Percentiles rank a stretch among this genome's conserved stretches.
Conservation (phyloP, 371 early-diverging fungal genomes). For the Lichtheimia ornata region DNA sequence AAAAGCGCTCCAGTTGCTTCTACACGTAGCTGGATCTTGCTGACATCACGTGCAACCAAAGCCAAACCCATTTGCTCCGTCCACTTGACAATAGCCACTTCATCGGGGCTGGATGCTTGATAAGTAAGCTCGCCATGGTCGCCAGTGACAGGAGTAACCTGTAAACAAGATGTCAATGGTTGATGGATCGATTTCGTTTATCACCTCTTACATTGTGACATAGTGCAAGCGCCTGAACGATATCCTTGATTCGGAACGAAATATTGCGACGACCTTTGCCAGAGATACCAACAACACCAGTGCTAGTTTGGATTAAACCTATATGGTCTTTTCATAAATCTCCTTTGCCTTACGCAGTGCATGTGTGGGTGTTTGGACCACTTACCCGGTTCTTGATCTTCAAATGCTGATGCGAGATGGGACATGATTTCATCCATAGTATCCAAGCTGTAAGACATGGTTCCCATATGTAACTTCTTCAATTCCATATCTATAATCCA, state of each 20-base stretch:
- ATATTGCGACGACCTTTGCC: conserved; percentile 73
- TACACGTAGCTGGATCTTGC: conserved; percentile 72
- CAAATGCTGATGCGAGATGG: conserved; percentile 64
- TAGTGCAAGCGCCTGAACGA: conserved; percentile 85
- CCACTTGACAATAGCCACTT: conserved; percentile 99
- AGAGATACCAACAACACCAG: conserved; percentile 25
- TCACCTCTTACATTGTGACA: conserved; percentile 86
- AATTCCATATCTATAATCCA: conserved; percentile 89
- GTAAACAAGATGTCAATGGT: conserved; percentile 9
- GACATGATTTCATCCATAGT: conserved; percentile 85
- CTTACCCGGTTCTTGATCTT: conserved; percentile 24
- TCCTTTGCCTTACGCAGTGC: background rate
- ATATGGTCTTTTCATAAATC: background rate
- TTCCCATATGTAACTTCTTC: conserved; percentile 97
- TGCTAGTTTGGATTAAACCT: conserved; percentile 18
- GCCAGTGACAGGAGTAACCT: conserved; percentile 59
- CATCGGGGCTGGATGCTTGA: conserved; percentile 99
- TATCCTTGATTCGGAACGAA: conserved; percentile 74
- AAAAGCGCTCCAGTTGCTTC: conserved; percentile 42
- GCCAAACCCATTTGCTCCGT: conserved; percentile 89
- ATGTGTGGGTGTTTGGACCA: background rate
- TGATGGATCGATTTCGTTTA: background rate
- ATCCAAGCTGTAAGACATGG: conserved; percentile 90
- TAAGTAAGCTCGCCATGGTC: conserved; percentile 67
- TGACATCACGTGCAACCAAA: conserved; percentile 76